Conservation (phyloP, 2,329 filamentous ascomycete genomes). For the Emmonsiellopsis sp. region DNA sequence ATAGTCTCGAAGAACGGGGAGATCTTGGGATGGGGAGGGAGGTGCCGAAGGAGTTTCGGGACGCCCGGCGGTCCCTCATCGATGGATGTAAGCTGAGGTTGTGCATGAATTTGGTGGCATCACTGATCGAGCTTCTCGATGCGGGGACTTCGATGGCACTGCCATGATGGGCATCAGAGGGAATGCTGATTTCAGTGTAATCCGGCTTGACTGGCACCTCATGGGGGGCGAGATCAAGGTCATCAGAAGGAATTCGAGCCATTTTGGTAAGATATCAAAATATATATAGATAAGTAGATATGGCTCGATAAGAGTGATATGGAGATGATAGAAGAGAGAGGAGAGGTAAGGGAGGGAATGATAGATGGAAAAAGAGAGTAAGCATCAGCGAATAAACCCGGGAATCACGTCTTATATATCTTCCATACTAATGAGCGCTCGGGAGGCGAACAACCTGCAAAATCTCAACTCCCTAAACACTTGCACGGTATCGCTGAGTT, state of each 20-base stretch:
- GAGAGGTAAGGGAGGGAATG: neutral
- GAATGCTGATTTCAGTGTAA: slow-evolving; percentile 25
- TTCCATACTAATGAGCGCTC: neutral
- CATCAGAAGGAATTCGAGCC: slow-evolving; percentile 1
- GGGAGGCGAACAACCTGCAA: neutral
- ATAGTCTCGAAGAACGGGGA: slow-evolving; percentile 60
- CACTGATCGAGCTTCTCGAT: slow-evolving; percentile 57
- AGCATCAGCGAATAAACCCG: neutral
- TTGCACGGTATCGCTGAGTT: neutral
- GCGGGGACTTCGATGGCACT: slow-evolving; percentile 62
- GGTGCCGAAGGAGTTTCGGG: slow-evolving; percentile 67
- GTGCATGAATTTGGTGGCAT: slow-evolving; percentile 64
- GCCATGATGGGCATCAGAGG: slow-evolving; percentile 33
- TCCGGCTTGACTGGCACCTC: neutral
- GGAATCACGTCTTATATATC: neutral
- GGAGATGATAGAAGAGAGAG: neutral
- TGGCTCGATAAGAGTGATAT: neutral
- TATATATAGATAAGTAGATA: neutral
- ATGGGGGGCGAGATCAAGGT: neutral
- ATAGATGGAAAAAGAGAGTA: neutral
- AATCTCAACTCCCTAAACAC: neutral
- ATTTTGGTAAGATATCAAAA: neutral
- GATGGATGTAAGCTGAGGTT: slow-evolving; percentile 60
- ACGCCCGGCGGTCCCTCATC: slow-evolving; percentile 57
- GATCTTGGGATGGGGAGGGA: slow-evolving; percentile 64